Evolutionary conservation across 306 rosid species (phyloP).

Genomic region (Lithocarpus polystachyus): DNA sequence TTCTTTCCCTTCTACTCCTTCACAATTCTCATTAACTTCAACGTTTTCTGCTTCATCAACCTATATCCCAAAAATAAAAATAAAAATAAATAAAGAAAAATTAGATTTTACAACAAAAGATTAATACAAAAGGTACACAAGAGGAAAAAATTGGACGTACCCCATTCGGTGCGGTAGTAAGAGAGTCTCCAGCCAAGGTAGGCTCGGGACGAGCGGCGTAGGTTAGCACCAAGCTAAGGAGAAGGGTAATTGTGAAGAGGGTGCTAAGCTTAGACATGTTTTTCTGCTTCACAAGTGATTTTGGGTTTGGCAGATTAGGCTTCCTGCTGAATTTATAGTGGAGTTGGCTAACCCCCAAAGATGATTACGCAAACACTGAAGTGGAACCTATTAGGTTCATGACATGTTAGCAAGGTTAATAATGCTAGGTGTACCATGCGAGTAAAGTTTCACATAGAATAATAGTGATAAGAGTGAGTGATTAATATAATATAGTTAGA

Average conservation of each 20-base stretch:
- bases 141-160: constrained; percentile 11
- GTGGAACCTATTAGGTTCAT: no score
- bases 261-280: constrained; percentile 43
- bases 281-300: not conserved
- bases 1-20: constrained; percentile 31
- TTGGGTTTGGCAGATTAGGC: not conserved
- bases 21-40: constrained; percentile 49
- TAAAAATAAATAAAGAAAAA: not conserved
- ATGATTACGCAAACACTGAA: not conserved
- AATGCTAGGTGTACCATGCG: no score
- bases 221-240: constrained; percentile 44
- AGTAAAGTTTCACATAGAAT: no score
- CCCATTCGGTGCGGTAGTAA: constrained; percentile 9
- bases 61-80: constrained; percentile 13
- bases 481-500: no score
- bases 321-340: not conserved
- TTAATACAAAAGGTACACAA: not conserved
- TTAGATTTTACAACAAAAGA: not conserved
- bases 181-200: not conserved
- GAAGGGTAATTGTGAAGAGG: constrained; percentile 48
- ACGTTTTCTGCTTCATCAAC: constrained; percentile 1
- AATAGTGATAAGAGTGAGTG: no score
- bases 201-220: constrained; percentile 36
- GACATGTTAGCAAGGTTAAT: no score
- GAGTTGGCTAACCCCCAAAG: not conserved